A percentile compares a stretch with the other conserved stretches of the same genome.
phyloP scores from a whole-genome alignment of 257 asterid genomes.

The Cruciata laevipes region DNA sequence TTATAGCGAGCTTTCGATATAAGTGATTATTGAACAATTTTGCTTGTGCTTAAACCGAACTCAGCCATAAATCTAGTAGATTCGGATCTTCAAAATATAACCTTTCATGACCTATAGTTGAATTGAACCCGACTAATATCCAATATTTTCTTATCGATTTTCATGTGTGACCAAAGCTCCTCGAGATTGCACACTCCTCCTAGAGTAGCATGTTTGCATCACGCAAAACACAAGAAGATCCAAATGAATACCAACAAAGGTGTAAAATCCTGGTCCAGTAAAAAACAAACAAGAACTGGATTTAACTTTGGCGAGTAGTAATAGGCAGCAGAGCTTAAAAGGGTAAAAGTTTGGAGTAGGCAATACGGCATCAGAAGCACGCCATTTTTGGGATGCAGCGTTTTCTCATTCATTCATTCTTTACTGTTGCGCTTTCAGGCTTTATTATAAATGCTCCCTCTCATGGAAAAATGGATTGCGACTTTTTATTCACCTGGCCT shows the following conservation, averaged over 20 bases:
- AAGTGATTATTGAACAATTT: too few relatives aligned
- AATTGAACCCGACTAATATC: too few relatives aligned
- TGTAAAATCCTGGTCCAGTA: background rate
- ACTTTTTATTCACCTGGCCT: slow-evolving; percentile 11
- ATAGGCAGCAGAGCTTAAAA: slow-evolving; percentile 4
- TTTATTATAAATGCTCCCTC: background rate
- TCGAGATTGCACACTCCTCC: background rate
- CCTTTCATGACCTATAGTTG: too few relatives aligned
- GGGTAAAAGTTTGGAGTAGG: slow-evolving; percentile 9
- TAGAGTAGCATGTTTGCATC: background rate
- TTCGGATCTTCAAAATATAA: too few relatives aligned
- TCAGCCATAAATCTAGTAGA: too few relatives aligned
- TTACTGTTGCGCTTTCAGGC: slow-evolving; percentile 11
- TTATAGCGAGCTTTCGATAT: too few relatives aligned
- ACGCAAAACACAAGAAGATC: background rate
- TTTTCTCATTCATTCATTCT: too few relatives aligned
- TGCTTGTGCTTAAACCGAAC: too few relatives aligned
- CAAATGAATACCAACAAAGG: background rate
- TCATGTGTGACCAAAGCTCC: too few relatives aligned
- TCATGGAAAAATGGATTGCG: background rate
- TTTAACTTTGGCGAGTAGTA: background rate
- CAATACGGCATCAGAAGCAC: slow-evolving; percentile 12
- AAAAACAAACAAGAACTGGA: background rate
- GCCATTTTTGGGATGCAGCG: background rate
- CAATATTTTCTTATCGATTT: too few relatives aligned